Evolutionary conservation across 2,329 filamentous ascomycete species (phyloP), one percentile per base, ranked within the genome.

Genomic region (Neurospora sp.): DNA sequence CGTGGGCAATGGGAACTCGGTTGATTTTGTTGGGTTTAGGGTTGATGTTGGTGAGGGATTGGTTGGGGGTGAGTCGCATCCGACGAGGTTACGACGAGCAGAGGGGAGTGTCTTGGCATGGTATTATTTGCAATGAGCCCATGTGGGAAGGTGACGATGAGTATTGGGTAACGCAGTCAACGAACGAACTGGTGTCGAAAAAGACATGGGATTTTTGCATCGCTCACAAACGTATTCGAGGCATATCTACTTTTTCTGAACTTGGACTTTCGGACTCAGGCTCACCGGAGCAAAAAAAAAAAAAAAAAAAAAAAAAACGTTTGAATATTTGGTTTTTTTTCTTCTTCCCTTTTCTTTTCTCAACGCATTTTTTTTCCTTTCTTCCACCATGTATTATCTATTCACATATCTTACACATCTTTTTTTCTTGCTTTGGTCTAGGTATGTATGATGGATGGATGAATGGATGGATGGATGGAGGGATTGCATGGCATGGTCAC

Each of bases 11-110:
- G 76, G 80, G 28, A 84, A 83, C 74, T 83, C 81, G 40, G 80
- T 87, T 69, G 82, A 88, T 74, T 76, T 88, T 68, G 80, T 87
- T 19, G 79, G 82, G 69, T 81, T 84, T 33, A 78, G 77, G 23
- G 76, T 87, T 43, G 79, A 83, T 68, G 71, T 79, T 11, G 79
- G 79, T 3, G 66, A 12, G 1, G 69, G 70, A 1, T 70, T 69
- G 52, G 73, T 76, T 28, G 75, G 75, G 33, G 69, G 69, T 11
- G 69, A 41, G 68, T 36, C 52, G 8, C 52, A 62, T 36, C 52
- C 23, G 0, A 10, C 52, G 23, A 62, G 28, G 52, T 12, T 52
- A 28, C 46, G 46, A 15, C 19, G 23, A 3, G 46, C 11, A 33
- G 46, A 57, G 23, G 52, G 28, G 15, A 41, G 17, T 41, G 52